Base-by-base conservation (phyloP, 192 early-diverging fungal species). In the Mortierella antarctica region DNA sequence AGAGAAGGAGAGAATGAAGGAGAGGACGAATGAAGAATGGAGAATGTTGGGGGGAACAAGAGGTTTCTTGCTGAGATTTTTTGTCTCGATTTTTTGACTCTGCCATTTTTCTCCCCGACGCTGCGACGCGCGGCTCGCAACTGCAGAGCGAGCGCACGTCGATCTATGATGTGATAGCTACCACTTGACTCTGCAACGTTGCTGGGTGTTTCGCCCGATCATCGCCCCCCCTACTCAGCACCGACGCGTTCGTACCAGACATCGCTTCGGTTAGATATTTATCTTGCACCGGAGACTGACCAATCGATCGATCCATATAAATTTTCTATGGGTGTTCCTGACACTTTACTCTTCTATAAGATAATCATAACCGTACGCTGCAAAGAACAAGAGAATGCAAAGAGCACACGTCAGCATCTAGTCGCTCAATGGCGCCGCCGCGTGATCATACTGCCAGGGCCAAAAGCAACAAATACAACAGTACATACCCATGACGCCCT, bases 361-460 rank as follows among this genome's bases (percentile, higher is more conserved):
- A 44, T 76, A 57, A 68, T 91, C 90, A 54, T 78, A 88, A 14
- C 88, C 89, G 65, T 89, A 90, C 13, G 89, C 89, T 80, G 40
- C 9, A 6, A 66, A 65, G 23, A 31, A 31, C 31, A 31, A 21
- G 10, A 17, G 20, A 23, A 4, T 1, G 12, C 6, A 6, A 18
- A 45, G 5, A 42, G 2, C 7, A n/a, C 49, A 49, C 18, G 8
- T 18, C 14, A 12, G 5, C 14, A 56, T 58, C 44, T 12, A 17
- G 7, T 49, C 2, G 4, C 0, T 23, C 10, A 15, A 17, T 17
- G 15, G 54, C 2, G 7, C 7, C 7, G 39, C 21, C 20, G n/a
- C 15, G 8, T 15, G 49, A 21, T 48, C 39, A 50, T n/a, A 18
- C 58, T 12, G 6, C n/a, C 1, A 17, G 39, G 40, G 44, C 64